Evolutionary conservation across 2,329 filamentous ascomycete species (phyloP).

Genomic region (Xylariaceae sp.): DNA sequence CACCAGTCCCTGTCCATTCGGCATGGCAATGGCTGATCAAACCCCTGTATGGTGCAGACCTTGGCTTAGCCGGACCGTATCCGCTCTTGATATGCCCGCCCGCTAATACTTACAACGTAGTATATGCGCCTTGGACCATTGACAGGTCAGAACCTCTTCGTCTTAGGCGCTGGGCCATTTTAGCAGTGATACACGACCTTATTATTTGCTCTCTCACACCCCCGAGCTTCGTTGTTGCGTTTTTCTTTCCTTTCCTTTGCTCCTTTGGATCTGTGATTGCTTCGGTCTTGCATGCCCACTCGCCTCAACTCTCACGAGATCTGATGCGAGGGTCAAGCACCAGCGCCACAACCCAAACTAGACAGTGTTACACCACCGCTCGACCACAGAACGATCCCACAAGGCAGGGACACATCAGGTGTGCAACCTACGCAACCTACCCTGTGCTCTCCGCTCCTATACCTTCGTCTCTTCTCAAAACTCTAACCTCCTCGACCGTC

Average conservation of each 20-base stretch:
- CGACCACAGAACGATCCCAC: conserved; percentile 38
- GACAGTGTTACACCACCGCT: conserved; percentile 40
- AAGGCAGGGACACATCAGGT: conserved; percentile 36
- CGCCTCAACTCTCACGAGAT: conserved; percentile 36
- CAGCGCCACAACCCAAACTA: conserved; percentile 38
- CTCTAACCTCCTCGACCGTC: conserved; percentile 14
- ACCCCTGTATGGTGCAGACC: conserved; percentile 46
- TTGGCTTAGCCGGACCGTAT: conserved; percentile 52
- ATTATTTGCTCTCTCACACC: conserved; percentile 46
- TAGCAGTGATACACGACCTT: conserved; percentile 42
- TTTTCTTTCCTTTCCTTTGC: conserved; percentile 39
- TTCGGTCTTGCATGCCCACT: conserved; percentile 35
- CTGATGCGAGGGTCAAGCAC: conserved; percentile 40
- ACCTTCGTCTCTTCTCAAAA: conserved; percentile 11
- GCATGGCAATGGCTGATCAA: conserved; percentile 46
- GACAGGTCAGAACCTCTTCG: conserved; percentile 48
- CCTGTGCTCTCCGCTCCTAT: conserved; percentile 16
- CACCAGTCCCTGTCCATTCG: conserved; percentile 43
- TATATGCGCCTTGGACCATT: conserved; percentile 51
- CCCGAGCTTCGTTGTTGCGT: conserved; percentile 36
- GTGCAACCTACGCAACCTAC: conserved; percentile 34
- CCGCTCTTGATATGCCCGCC: conserved; percentile 52
- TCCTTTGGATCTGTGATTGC: conserved; percentile 38
- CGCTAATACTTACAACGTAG: conserved; percentile 43
- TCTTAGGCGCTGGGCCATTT: conserved; percentile 50